phyloP scores from a whole-genome alignment of 2,329 filamentous ascomycete genomes.

The Pseudogymnoascus sp. region DNA sequence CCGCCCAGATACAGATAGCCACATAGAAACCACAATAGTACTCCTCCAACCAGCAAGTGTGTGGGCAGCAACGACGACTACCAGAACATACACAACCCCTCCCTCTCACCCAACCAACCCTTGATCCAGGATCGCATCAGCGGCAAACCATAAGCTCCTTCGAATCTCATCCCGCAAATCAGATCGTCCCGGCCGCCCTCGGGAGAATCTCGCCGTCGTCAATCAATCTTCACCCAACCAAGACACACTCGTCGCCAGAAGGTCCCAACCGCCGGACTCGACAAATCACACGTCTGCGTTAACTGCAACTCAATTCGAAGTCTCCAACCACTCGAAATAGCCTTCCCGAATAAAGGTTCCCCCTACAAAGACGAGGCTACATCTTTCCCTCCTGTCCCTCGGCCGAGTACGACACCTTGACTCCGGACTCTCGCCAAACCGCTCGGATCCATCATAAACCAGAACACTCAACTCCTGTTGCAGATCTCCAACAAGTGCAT shows the following conservation, averaged over 20 bases:
- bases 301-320: neutral
- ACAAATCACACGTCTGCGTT: neutral
- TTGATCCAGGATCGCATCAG: neutral
- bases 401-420: neutral
- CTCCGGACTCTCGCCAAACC: neutral
- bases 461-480: neutral
- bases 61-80: neutral
- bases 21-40: neutral
- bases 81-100: neutral
- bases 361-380: neutral
- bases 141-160: neutral
- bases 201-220: neutral
- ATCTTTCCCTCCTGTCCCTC: neutral
- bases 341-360: neutral
- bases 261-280: neutral
- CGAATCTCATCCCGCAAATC: neutral
- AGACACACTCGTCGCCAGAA: neutral
- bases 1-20: neutral
- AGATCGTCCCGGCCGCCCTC: neutral
- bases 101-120: neutral
- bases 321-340: neutral
- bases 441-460: neutral
- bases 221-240: neutral
- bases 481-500: neutral
- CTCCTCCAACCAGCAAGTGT: neutral